Conservation (phyloP, 768 basidiomycete species). For the Mycena metata region DNA sequence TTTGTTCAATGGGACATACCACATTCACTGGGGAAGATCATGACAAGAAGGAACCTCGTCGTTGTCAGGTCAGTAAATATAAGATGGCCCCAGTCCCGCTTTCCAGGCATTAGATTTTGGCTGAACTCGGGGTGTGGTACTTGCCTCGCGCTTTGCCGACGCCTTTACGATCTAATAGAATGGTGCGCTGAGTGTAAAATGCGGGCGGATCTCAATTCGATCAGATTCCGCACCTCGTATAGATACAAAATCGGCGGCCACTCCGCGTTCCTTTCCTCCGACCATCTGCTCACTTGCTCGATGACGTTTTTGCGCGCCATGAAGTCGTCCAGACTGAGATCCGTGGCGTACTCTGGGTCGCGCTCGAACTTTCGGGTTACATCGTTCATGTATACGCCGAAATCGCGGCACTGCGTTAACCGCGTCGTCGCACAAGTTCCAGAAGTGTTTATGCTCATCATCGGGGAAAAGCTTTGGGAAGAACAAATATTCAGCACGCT, state of each 20-base stretch:
- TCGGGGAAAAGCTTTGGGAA: slow-evolving; percentile 42
- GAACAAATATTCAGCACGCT: background rate
- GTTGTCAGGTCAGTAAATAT: slow-evolving; percentile 45
- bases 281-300: slow-evolving; percentile 42
- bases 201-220: too few relatives aligned
- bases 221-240: slow-evolving; percentile 46
- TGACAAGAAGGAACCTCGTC: slow-evolving; percentile 46
- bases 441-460: slow-evolving; percentile 48
- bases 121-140: background rate
- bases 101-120: background rate
- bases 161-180: slow-evolving; percentile 41
- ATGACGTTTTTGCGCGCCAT: slow-evolving; percentile 46
- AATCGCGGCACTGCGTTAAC: slow-evolving; percentile 46
- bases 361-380: slow-evolving; percentile 45
- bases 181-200: background rate
- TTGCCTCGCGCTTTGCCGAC: slow-evolving; percentile 46
- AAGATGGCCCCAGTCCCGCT: slow-evolving; percentile 52
- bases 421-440: slow-evolving; percentile 48
- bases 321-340: slow-evolving; percentile 45
- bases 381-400: slow-evolving; percentile 47
- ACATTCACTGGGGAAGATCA: slow-evolving; percentile 45
- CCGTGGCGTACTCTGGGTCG: slow-evolving; percentile 38
- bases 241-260: slow-evolving; percentile 49
- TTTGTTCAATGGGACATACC: slow-evolving; percentile 30
- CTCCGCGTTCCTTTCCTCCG: slow-evolving; percentile 23